phyloP scores from a whole-genome alignment of 192 early-diverging fungal genomes.

The Chytriomyces sp. region DNA sequence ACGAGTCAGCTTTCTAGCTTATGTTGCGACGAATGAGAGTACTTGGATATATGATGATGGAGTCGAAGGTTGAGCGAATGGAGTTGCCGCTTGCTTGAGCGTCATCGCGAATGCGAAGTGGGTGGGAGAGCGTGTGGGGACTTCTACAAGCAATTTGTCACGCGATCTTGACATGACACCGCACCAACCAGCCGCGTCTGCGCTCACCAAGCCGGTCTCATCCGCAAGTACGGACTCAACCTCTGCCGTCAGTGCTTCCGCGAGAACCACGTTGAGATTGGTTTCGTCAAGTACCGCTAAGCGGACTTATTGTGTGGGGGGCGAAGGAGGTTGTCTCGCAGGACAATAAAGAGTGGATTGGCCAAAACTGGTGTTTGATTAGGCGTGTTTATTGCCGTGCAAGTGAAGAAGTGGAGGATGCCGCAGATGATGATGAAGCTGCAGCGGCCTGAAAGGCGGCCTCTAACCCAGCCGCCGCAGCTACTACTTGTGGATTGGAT shows the following conservation, averaged over 20 bases:
- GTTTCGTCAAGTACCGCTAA: conserved; percentile 83
- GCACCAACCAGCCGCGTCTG: conserved; percentile 81
- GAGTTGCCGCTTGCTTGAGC: background rate
- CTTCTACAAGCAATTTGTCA: background rate
- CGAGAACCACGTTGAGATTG: conserved; percentile 97
- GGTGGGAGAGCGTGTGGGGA: background rate
- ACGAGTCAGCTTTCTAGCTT: conserved; percentile 1
- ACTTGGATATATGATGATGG: conserved; percentile 6
- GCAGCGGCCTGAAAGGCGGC: background rate
- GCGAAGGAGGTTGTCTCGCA: too few relatives aligned
- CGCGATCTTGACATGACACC: background rate
- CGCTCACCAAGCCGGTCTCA: conserved; percentile 98
- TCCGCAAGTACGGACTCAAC: conserved; percentile 99
- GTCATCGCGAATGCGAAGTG: background rate
- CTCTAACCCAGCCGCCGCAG: background rate
- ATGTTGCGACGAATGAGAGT: background rate
- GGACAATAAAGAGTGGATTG: background rate
- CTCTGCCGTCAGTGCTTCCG: conserved; percentile 99
- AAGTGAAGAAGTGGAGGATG: background rate
- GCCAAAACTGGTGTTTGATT: background rate
- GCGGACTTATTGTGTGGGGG: background rate
- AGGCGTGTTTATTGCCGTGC: background rate
- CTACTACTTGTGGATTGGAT: background rate
- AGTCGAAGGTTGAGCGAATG: background rate
- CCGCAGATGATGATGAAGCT: background rate